Evolutionary conservation across 202 grass and related monocot genomes (phyloP), one percentile per base, ranked within the genome.

Genomic region (Alloteropsis angusta): DNA sequence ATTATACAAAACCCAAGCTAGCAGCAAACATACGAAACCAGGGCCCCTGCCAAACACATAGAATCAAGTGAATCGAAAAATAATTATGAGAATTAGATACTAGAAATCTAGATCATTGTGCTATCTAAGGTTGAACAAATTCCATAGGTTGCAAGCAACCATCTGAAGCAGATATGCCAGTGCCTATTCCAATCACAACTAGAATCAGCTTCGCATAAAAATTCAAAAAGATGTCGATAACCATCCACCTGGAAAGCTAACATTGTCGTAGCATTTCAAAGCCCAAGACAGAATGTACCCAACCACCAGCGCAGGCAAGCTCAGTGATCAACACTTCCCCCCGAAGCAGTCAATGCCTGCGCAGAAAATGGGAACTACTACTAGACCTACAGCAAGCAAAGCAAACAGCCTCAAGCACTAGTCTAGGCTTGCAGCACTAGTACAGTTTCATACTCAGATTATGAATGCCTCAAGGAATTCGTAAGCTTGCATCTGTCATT

Each of bases 1-100:
- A 25, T 4, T 3, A 67, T 37, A 19, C 46, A 42, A 32, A 60
- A 4, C 66, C 32, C 65, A 72, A 59, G 4, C 41, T 48, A 37
- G 32, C 45, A 41, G 9, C 13, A 72, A 61, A 43, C 50, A 66
- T 76, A 64, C 37, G 15, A 71, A 55, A 34, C 38, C 48, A 71
- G 60, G 60, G 32, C 17, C 19, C 26, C 26, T 11, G 28, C n/a
- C 4, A 42, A 50, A 59, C 54, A 44, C 50, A 66, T 21, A 66
- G 53, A 85, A 73, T 48, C 48, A 52, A 72, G 16, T 5, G 37
- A 63, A 75, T 30, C 45, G 53, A 26, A 57, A 66, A 77, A 71
- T 65, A 71, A 30, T n/a, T 17, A 50, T 49, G 17, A n/a, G 8
- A 60, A 35, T 15, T 21, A 77, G 6, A 26, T 38, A 72, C 25